phyloP scores from a whole-genome alignment of 2,329 filamentous ascomycete genomes.

The Alternaria gansuensis region DNA sequence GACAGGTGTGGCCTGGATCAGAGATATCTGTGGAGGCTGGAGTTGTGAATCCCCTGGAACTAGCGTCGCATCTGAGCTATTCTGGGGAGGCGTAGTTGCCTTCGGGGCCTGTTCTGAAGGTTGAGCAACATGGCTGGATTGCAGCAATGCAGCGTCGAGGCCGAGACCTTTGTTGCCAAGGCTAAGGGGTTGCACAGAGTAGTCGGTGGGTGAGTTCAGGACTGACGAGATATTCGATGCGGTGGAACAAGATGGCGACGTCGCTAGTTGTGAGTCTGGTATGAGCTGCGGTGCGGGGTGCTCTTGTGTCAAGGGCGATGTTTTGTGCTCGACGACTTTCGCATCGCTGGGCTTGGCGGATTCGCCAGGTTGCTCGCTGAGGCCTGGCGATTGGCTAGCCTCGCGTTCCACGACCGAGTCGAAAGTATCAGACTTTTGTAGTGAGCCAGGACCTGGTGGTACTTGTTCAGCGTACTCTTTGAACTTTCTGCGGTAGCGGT shows the following conservation, averaged over 20 bases:
- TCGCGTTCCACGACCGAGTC: slow-evolving; percentile 49
- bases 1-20: slow-evolving; percentile 53
- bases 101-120: slow-evolving; percentile 22
- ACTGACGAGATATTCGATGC: slow-evolving; percentile 39
- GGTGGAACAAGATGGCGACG: slow-evolving; percentile 44
- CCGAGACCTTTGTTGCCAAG: slow-evolving; percentile 37
- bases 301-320: slow-evolving; percentile 30
- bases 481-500: slow-evolving; percentile 87
- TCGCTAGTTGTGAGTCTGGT: slow-evolving; percentile 44
- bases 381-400: slow-evolving; percentile 51
- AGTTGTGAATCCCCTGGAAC: slow-evolving; percentile 26
- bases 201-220: slow-evolving; percentile 47
- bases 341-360: slow-evolving; percentile 31
- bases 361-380: slow-evolving; percentile 45
- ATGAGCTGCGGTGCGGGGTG: slow-evolving; percentile 34
- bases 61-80: slow-evolving; percentile 18
- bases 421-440: slow-evolving; percentile 48
- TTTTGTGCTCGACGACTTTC: slow-evolving; percentile 35
- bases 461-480: slow-evolving; percentile 73
- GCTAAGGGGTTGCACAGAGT: slow-evolving; percentile 44
- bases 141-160: slow-evolving; percentile 34
- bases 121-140: slow-evolving; percentile 24
- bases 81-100: slow-evolving; percentile 27
- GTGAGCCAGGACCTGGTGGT: slow-evolving; percentile 47
- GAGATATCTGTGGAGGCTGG: slow-evolving; percentile 48